Evolutionary conservation across 495 filamentous ascomycete species (phyloP).

Genomic region (Hyaloscypha bicolor): DNA sequence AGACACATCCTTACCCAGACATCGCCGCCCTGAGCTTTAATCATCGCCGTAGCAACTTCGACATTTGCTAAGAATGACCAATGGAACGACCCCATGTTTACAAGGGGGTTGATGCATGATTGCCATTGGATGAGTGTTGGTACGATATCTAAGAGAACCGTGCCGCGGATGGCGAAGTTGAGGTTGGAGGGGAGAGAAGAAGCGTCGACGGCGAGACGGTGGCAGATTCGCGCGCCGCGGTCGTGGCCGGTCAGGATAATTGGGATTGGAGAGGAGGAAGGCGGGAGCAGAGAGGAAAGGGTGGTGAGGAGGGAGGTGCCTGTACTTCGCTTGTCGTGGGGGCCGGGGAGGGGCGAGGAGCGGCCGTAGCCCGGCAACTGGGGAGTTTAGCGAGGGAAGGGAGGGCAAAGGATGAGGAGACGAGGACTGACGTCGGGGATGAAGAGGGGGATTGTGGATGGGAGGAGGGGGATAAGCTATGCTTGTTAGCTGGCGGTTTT

Average conservation of each 20-base stretch:
- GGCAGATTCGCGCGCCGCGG: conserved; percentile 49
- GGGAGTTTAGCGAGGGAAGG: not conserved
- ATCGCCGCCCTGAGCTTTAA: conserved; percentile 44
- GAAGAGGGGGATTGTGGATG: conserved; percentile 37
- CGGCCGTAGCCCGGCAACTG: conserved; percentile 52
- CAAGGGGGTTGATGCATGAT: conserved; percentile 31
- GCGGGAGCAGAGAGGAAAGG: conserved; percentile 30
- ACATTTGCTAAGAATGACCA: conserved; percentile 54
- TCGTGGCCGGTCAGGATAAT: conserved; percentile 48
- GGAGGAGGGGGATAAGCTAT: conserved; percentile 27
- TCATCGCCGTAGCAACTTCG: conserved; percentile 45
- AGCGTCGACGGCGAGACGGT: conserved; percentile 44
- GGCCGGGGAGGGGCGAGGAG: conserved; percentile 30
- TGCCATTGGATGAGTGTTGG: conserved; percentile 46
- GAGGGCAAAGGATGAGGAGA: not conserved
- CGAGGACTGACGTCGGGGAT: conserved; percentile 38
- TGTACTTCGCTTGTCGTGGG: conserved; percentile 39
- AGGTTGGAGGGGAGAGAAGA: conserved; percentile 12
- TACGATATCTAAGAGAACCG: conserved; percentile 50
- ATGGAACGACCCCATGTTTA: conserved; percentile 44
- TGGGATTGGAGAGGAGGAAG: conserved; percentile 15
- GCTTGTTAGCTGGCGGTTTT: conserved; percentile 1
- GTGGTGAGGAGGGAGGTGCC: conserved; percentile 42
- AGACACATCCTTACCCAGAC: conserved; percentile 38
- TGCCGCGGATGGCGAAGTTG: conserved; percentile 35